Evolutionary conservation across 2,329 filamentous ascomycete species (phyloP).

Genomic region (Keithomyces neogunnii): DNA sequence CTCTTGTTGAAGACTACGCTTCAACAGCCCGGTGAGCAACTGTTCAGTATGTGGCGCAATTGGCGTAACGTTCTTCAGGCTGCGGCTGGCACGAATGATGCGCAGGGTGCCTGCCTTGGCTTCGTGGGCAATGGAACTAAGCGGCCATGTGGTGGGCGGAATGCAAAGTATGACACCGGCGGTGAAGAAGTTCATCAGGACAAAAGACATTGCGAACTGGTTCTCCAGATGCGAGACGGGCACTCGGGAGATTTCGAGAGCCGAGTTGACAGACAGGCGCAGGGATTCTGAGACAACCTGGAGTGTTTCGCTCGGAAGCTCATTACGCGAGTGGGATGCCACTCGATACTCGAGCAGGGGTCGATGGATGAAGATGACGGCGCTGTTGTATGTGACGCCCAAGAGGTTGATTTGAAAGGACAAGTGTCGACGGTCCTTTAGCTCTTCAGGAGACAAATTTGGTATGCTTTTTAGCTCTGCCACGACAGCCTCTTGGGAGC

Average conservation of each 20-base stretch:
- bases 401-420: slow-evolving; percentile 1
- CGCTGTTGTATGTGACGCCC: slow-evolving; percentile 1
- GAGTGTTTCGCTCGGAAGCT: slow-evolving; percentile 6
- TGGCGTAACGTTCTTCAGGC: slow-evolving; percentile 6
- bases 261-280: slow-evolving; percentile 16
- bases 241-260: slow-evolving; percentile 19
- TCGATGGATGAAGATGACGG: slow-evolving; percentile 5
- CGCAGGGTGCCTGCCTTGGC: slow-evolving; percentile 20
- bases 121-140: slow-evolving; percentile 17
- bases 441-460: background rate
- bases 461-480: background rate
- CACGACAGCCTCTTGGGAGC: background rate
- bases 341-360: slow-evolving; percentile 4
- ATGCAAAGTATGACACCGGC: slow-evolving; percentile 20
- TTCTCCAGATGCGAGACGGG: slow-evolving; percentile 17
- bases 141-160: slow-evolving; percentile 18
- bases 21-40: slow-evolving; percentile 1
- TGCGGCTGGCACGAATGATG: slow-evolving; percentile 17
- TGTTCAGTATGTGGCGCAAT: slow-evolving; percentile 4
- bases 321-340: slow-evolving; percentile 1
- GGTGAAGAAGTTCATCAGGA: slow-evolving; percentile 13
- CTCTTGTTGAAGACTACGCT: slow-evolving; percentile 3
- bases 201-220: slow-evolving; percentile 13
- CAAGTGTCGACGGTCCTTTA: slow-evolving; percentile 1
- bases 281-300: slow-evolving; percentile 17